These are phyloP conservation scores for Lasiosphaeria hispida DNA, from an alignment of 495 filamentous ascomycete species.

Conservation along the genomic window DNA sequence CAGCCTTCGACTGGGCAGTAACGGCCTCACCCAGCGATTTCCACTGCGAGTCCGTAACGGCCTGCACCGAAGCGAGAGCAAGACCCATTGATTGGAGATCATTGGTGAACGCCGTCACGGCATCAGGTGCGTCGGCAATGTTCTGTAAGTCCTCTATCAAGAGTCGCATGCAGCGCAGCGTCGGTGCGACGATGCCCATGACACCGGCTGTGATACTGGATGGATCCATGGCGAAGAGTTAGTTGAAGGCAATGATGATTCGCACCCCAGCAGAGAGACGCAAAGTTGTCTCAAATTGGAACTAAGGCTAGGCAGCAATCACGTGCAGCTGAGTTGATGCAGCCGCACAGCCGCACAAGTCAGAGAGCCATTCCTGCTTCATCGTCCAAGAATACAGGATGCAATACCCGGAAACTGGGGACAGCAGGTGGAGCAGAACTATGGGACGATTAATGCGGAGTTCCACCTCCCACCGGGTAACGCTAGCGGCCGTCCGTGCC, in stretches of 20 bases:
- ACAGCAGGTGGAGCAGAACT: conserved; percentile 31
- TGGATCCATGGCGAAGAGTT: conserved; percentile 29
- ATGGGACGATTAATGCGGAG: conserved; percentile 30
- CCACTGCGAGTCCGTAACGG: conserved; percentile 35
- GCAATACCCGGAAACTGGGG: conserved; percentile 27
- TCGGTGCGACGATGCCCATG: conserved; percentile 37
- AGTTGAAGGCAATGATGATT: not conserved
- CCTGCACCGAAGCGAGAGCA: conserved; percentile 34
- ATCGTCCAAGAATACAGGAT: too few species aligned
- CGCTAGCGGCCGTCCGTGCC: conserved; percentile 8
- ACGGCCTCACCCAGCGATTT: conserved; percentile 33
- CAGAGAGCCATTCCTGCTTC: too few species aligned
- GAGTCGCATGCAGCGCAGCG: conserved; percentile 36
- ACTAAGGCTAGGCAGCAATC: conserved; percentile 1
- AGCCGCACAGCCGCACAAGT: not conserved
- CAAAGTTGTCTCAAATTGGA: not conserved
- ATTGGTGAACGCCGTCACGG: conserved; percentile 30
- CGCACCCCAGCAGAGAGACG: too few species aligned
- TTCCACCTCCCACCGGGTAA: conserved; percentile 35
- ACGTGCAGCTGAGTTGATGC: not conserved
- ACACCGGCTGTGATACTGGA: conserved; percentile 37
- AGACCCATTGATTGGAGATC: conserved; percentile 33
- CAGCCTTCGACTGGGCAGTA: conserved; percentile 28
- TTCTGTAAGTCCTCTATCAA: conserved; percentile 38
- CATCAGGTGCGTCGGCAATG: conserved; percentile 39